Evolutionary conservation across 2,329 filamentous ascomycete species (phyloP).

Genomic region (Venturia carpophila): DNA sequence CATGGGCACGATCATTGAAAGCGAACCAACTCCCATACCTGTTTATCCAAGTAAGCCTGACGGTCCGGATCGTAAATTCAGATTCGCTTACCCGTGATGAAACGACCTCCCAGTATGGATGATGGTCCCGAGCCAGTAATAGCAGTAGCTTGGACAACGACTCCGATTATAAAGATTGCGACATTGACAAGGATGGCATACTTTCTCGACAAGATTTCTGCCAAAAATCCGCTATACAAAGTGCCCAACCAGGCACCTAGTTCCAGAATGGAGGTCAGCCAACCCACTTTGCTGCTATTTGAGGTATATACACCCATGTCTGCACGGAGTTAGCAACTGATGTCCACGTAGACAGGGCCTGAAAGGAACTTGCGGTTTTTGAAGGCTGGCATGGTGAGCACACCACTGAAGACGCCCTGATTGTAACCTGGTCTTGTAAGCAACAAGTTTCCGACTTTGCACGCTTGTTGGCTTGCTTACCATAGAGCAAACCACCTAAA

Average conservation of each 20-base stretch:
- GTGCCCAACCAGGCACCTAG: constrained; percentile 72
- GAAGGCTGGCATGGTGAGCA: constrained; percentile 47
- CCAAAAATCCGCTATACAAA: constrained; percentile 61
- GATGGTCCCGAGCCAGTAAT: constrained; percentile 46
- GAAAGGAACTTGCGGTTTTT: constrained; percentile 29
- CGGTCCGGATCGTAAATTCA: constrained; percentile 15
- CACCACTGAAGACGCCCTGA: constrained; percentile 67
- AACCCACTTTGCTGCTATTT: constrained; percentile 38
- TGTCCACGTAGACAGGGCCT: background rate
- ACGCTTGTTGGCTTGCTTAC: too few relatives aligned
- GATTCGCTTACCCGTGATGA: constrained; percentile 48
- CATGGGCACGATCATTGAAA: constrained; percentile 60
- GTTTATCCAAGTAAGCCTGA: constrained; percentile 23
- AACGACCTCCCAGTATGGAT: constrained; percentile 61
- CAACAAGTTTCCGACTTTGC: too few relatives aligned
- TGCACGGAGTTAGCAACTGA: constrained; percentile 19
- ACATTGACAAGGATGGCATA: constrained; percentile 60
- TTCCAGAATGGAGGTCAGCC: constrained; percentile 58
- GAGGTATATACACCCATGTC: constrained; percentile 36
- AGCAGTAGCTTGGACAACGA: constrained; percentile 59
- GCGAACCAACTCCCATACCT: constrained; percentile 59
- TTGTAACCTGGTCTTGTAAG: constrained; percentile 46
- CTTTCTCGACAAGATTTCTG: constrained; percentile 61
- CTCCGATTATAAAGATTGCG: constrained; percentile 60
- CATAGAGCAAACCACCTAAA: constrained; percentile 50